These are phyloP conservation scores for Ceratopteris richardii DNA, from an alignment of 75 land plant genomes.

Conservation along the genomic window DNA sequence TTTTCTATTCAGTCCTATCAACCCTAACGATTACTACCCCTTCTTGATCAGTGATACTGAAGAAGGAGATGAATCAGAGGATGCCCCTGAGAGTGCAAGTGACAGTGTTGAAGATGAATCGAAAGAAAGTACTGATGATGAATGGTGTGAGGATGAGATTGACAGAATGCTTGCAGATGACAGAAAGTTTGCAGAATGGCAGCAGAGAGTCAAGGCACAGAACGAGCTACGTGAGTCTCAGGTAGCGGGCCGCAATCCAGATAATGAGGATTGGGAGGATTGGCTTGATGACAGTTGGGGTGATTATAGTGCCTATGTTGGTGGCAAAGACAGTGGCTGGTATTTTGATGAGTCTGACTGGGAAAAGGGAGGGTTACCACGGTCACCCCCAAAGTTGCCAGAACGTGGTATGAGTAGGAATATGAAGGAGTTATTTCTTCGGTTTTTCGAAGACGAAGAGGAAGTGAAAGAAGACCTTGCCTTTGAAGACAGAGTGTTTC, in stretches of 20 bases:
- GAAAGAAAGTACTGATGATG: conserved; percentile 1
- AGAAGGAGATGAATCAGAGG: conserved; percentile 5
- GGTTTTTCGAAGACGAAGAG: conserved; percentile 28
- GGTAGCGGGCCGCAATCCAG: conserved; percentile 45
- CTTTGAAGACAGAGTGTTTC: conserved; percentile 79
- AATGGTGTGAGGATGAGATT: conserved; percentile 10
- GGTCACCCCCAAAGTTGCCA: conserved; percentile 20
- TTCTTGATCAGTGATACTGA: not conserved
- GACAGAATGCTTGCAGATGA: conserved; percentile 22
- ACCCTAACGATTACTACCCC: not conserved
- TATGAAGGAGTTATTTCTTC: conserved; percentile 34
- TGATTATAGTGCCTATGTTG: conserved; percentile 6
- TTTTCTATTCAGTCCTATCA: conserved; percentile 10
- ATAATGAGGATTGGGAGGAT: conserved; percentile 78
- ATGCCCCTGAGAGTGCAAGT: not conserved
- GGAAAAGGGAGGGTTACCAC: conserved; percentile 23
- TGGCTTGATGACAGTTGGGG: conserved; percentile 56
- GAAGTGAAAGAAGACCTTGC: conserved; percentile 61
- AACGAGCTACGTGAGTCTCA: conserved; percentile 67
- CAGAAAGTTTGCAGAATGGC: conserved; percentile 46
- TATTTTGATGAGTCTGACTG: conserved; percentile 15
- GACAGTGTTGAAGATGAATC: not conserved
- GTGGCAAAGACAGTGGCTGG: conserved; percentile 12
- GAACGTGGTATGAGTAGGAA: conserved; percentile 44
- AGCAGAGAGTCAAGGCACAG: conserved; percentile 55